Evolutionary conservation across 805 yeast species (phyloP).

Genomic region (Kodamaea kakaduensis): DNA sequence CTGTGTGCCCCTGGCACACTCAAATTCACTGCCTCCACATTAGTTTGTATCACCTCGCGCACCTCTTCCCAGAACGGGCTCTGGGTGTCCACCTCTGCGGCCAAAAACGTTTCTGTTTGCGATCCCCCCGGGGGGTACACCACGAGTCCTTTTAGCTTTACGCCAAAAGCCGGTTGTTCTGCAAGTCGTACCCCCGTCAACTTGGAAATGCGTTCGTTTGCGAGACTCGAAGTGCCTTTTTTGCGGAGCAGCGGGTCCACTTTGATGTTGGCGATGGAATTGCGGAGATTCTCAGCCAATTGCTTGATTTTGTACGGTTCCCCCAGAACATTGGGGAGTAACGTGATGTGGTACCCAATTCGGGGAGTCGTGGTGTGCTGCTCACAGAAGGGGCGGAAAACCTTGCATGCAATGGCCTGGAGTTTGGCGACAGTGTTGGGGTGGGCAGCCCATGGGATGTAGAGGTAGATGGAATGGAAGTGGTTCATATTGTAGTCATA

Average conservation of each 20-base stretch:
- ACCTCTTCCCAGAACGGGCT: conserved; percentile 11
- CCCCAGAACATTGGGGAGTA: conserved; percentile 15
- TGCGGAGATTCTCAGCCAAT: conserved; percentile 9
- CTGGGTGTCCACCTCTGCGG: conserved; percentile 8
- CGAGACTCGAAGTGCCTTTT: conserved; percentile 1
- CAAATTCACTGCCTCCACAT: conserved; percentile 9
- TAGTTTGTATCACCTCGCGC: conserved; percentile 10
- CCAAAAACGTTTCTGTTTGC: conserved; percentile 14
- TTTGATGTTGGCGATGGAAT: conserved; percentile 3
- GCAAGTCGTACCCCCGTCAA: conserved; percentile 5
- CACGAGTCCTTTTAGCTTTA: conserved; percentile 3
- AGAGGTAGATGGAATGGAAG: conserved; percentile 13
- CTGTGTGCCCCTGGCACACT: not conserved
- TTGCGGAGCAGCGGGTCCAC: conserved; percentile 4
- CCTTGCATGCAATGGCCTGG: too few species aligned
- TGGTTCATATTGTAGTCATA: conserved; percentile 15
- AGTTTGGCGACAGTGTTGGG: not conserved
- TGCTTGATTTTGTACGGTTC: conserved; percentile 8
- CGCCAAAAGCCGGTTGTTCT: conserved; percentile 3
- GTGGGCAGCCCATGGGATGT: conserved; percentile 17
- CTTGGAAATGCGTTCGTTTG: conserved; percentile 1
- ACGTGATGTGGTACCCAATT: conserved; percentile 16
- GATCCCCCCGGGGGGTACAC: conserved; percentile 1
- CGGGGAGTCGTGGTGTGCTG: not conserved
- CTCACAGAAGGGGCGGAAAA: not conserved